Conservation (phyloP, 2,329 filamentous ascomycete genomes). For the Bertia moriformis region DNA sequence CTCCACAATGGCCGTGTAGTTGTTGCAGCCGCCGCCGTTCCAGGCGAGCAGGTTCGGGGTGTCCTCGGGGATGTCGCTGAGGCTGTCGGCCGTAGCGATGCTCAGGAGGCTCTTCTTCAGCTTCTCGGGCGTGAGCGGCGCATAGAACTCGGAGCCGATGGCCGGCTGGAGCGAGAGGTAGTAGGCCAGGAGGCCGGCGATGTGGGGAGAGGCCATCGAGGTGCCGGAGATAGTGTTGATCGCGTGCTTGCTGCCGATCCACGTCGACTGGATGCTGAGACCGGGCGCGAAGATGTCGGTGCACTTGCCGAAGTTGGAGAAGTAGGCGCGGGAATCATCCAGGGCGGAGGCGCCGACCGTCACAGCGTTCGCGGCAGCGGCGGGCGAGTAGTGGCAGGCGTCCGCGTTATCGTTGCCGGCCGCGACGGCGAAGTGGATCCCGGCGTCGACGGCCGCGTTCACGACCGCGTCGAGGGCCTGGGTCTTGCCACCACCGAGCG, state of each 20-base stretch:
- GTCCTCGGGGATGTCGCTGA: slow-evolving; percentile 68
- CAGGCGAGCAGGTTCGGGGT: slow-evolving; percentile 94
- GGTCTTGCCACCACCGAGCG: slow-evolving; percentile 93
- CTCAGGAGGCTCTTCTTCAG: slow-evolving; percentile 79
- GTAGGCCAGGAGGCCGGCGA: slow-evolving; percentile 92
- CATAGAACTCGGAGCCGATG: slow-evolving; percentile 80
- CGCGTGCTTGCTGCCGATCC: slow-evolving; percentile 92
- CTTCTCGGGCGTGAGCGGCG: slow-evolving; percentile 79
- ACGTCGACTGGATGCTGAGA: slow-evolving; percentile 92
- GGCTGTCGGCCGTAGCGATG: slow-evolving; percentile 64
- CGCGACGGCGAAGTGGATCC: slow-evolving; percentile 94
- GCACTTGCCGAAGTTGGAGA: slow-evolving; percentile 99
- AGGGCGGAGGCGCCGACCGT: slow-evolving; percentile 93
- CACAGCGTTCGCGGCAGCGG: slow-evolving; percentile 77
- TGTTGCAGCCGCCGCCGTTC: slow-evolving; percentile 91
- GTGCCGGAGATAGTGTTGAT: slow-evolving; percentile 99
- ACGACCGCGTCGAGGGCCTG: slow-evolving; percentile 79
- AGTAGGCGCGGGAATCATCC: slow-evolving; percentile 92
- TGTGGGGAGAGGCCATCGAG: slow-evolving; percentile 96
- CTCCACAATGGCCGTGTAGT: slow-evolving; percentile 73
- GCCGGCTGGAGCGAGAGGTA: slow-evolving; percentile 90
- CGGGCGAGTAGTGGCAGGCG: slow-evolving; percentile 98
- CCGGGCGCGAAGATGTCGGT: slow-evolving; percentile 98
- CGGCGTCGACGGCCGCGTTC: slow-evolving; percentile 80
- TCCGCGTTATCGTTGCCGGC: slow-evolving; percentile 98